These are phyloP conservation scores for Carallia brachiata DNA, from an alignment of 345 rosid species.

Conservation along the genomic window DNA sequence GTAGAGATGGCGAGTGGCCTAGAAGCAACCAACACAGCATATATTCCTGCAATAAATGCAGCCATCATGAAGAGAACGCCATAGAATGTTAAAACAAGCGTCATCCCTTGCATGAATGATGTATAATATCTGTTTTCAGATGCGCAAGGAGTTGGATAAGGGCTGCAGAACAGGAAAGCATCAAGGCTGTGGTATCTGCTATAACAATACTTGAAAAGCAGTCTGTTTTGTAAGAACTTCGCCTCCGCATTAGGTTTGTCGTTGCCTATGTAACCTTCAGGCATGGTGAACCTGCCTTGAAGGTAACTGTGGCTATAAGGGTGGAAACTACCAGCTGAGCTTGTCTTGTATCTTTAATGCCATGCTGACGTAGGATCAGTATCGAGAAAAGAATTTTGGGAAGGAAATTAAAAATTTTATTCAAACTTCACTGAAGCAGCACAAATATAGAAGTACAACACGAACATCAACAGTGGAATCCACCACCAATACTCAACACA, in stretches of 20 bases:
- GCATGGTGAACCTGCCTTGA: constrained; percentile 21
- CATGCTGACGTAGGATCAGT: too few relatives aligned
- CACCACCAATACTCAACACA: too few relatives aligned
- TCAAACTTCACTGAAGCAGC: too few relatives aligned
- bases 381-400: too few relatives aligned
- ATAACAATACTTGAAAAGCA: constrained; percentile 14
- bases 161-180: constrained; percentile 3
- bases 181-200: constrained; percentile 11
- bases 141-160: neutral
- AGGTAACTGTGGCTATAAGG: constrained; percentile 23
- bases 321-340: constrained; percentile 4
- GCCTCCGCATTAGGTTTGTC: neutral
- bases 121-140: neutral
- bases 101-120: neutral
- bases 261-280: constrained; percentile 23
- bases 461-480: too few relatives aligned
- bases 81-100: neutral
- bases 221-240: constrained; percentile 1
- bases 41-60: constrained; percentile 13
- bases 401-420: too few relatives aligned
- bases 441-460: too few relatives aligned
- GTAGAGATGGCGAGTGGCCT: neutral
- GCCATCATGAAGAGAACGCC: constrained; percentile 3
- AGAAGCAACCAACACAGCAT: constrained; percentile 7
- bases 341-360: neutral